Base-by-base conservation (phyloP, 257 asterid species). In the Solanum okadae region DNA sequence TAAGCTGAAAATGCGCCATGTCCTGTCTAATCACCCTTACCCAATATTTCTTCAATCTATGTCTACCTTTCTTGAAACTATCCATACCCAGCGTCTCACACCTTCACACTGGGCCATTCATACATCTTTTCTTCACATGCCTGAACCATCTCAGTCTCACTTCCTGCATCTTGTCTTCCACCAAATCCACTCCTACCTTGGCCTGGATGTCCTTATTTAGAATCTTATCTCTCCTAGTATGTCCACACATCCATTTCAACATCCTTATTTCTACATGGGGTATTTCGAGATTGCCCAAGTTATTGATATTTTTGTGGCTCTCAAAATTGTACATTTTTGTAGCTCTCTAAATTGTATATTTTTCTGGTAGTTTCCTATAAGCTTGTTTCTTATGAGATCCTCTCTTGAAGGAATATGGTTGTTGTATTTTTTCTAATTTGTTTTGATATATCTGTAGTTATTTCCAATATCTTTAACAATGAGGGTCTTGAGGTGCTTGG, bases 401-500 rank as follows among this genome's bases (percentile, higher is more conserved):
- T 65, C 42, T 38, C 65, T 83, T 49, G 70, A 46, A 29, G 86
- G 70, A 20, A 49, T 82, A 29, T 29, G 44, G 10, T 88, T 83
- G 83, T 52, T 33, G 90, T 29, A 35, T 52, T 76, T 81, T 38
- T 52, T 84, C 68, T 78, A 79, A 72, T 31, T 84, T 84, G 89
- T 90, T 86, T 46, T 40, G 46, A 89, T 87, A 33, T 87, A 90
- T 88, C 42, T 94, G 95, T 93, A 97, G 99, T 91, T 88, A 94
- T 97, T 86, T 14, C 92, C 84, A 91, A 89, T 88, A 93, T 92
- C 89, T 96, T 97, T 89, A 90, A 97, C 77, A 93, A 96, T 87
- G 99, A 97, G 93, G 99, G 99, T 89, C 99, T 97, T 91, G 93
- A 95, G 93, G 99, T 97, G 92, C 96, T 97, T 84, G 99, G 98